Base-by-base conservation (phyloP, 1,284 basidiomycete species). In the Meira nashicola region DNA sequence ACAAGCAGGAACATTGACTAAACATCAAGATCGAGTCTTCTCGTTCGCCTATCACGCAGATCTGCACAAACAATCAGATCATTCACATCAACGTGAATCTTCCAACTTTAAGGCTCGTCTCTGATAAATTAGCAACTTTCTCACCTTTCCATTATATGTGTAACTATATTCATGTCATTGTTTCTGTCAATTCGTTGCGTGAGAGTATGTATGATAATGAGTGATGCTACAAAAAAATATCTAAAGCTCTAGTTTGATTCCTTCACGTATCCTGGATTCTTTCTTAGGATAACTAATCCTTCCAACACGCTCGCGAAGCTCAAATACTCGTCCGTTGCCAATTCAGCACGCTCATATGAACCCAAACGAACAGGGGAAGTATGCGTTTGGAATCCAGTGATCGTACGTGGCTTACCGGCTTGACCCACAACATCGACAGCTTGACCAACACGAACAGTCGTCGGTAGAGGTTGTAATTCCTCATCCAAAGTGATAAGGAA, bases 401-500 rank as follows among this genome's bases (percentile, higher is more conserved):
- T 78, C n/a, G 74, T 77, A 28, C 75, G 63, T 10, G 63, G 80
- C 77, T 79, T 77, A 73, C 80, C 67, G 58, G 80, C 73, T 76
- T 80, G 78, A 74, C 68, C 65, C 2, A 76, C 71, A 11, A 75
- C 63, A 55, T 72, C 71, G 25, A 74, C 70, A 2, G 71, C 90
- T 82, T 93, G 90, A 43, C 94, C 94, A 39, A 98, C 95, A 33
- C 95, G 88, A 38, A 97, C 93, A 7, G 90, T 92, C 25, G 95
- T 90, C 1, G 92, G 88, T 63, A 87, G 82, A 73, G 84, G 86
- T 59, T 79, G 68, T 57, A 93, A 86, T 12, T 67, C 63, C 80
- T 96, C 93, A 80, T 96, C 88, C 33, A 98, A 86, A 1, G 93
- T 96, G 79, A 98, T 96, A 70, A 98, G 82, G 88, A 98, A 96